Evolutionary conservation across 768 basidiomycete genomes (phyloP).

Genomic region (Serendipita sp.): DNA sequence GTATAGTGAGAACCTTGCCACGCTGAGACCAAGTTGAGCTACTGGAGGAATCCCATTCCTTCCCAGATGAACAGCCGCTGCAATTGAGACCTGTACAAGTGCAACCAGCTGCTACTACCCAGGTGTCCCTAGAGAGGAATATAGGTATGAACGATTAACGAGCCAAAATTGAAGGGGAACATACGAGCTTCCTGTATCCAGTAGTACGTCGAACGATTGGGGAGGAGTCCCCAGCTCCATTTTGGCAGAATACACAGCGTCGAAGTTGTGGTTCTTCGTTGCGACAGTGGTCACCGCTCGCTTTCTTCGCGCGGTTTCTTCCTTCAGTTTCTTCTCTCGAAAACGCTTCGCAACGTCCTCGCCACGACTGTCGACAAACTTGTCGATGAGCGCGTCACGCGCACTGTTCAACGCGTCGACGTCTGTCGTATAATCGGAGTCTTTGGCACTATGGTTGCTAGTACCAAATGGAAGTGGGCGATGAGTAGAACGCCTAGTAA

Average conservation of each 20-base stretch:
- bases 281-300: background rate
- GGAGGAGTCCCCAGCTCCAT: background rate
- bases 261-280: background rate
- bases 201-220: background rate
- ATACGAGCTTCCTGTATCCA: conserved; percentile 3
- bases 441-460: background rate
- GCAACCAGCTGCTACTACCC: background rate
- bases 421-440: background rate
- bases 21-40: background rate
- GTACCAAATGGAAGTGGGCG: background rate
- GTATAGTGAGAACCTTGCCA: background rate
- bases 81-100: background rate
- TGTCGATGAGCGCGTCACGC: conserved; percentile 4
- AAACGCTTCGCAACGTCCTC: background rate
- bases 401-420: background rate
- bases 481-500: background rate
- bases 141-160: background rate
- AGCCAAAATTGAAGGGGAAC: background rate
- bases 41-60: background rate
- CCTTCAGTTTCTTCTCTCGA: background rate
- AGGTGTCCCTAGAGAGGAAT: background rate
- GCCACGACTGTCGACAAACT: background rate
- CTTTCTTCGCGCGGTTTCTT: background rate
- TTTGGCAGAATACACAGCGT: background rate
- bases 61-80: background rate